Conservation (phyloP, 768 basidiomycete genomes). For the Hydnomerulius pinastri region DNA sequence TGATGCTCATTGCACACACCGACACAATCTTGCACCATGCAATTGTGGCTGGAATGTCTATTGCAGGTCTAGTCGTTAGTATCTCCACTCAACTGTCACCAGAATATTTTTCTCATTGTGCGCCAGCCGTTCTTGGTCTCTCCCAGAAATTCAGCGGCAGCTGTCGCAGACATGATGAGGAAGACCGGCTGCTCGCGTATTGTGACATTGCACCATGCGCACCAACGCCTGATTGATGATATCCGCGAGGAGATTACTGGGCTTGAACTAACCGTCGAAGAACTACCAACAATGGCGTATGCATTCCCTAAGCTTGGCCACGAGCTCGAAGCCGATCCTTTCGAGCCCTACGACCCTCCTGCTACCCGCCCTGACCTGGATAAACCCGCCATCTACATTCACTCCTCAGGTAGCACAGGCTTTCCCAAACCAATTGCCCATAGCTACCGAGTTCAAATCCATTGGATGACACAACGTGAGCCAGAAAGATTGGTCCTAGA, state of each 20-base stretch:
- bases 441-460: conserved; percentile 28
- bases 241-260: conserved; percentile 3
- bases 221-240: conserved; percentile 9
- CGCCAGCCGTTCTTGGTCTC: conserved; percentile 15
- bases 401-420: conserved; percentile 43
- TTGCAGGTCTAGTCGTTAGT: conserved; percentile 12
- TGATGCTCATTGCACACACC: conserved; percentile 6
- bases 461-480: conserved; percentile 37
- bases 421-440: conserved; percentile 43
- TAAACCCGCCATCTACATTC: conserved; percentile 4
- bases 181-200: conserved; percentile 8
- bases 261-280: conserved; percentile 5
- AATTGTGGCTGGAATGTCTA: conserved; percentile 4
- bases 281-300: conserved; percentile 19
- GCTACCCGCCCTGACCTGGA: not conserved
- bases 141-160: conserved; percentile 10
- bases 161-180: conserved; percentile 9
- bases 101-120: not conserved
- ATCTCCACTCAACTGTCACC: not conserved
- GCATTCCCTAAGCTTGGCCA: conserved; percentile 40
- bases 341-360: conserved; percentile 9
- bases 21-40: conserved; percentile 12
- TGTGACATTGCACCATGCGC: too few species aligned
- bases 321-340: conserved; percentile 22
- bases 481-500: not conserved